Base-by-base conservation (phyloP, 2,329 filamentous ascomycete genomes). In the Thermomyces lanuginosus region DNA sequence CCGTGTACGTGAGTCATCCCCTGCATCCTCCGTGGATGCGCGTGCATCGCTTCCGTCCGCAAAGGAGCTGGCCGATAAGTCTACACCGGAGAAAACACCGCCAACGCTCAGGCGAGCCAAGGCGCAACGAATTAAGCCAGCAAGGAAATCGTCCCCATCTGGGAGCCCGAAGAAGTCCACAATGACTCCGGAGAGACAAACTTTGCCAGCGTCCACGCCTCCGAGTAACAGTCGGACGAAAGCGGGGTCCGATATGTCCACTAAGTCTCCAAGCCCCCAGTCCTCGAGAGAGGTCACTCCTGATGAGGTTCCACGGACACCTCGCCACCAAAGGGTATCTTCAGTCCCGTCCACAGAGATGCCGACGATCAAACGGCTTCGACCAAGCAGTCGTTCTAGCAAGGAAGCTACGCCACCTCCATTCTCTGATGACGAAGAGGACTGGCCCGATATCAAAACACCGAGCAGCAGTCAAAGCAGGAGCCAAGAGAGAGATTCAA, bases 301-400 rank as follows among this genome's bases (percentile, higher is more conserved):
- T n/a, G 41, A 38, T 23, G 41, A 43, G 8, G 37, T 39, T 7
- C 35, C 41, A 4, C 40, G 44, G 28, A 38, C 42, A 19, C 48
- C 49, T 3, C 22, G 20, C 22, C 46, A 44, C 5, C 49, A 53
- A 10, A 47, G 54, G 21, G 35, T 58, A n/a, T 60, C 58, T n/a
- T 58, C 56, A 16, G 53, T 56, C 8, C 58, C 58, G n/a, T 61
- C 56, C 2, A 45, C 50, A 36, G 46, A 55, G 24, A 48, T 61
- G 16, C 58, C 58, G 5, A 46, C 43, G 13, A 59, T 61, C 24
- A 51, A 51, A 4, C 60, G 56, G 36, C 38, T 59, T 14, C 45
- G 58, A 20, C 48, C 46, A 26, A 36, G 44, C 9, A 55, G 48
- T 30, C 45, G 46, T 27, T 49, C 42, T 14, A 45, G 45, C 10